Evolutionary conservation across 805 yeast genomes (phyloP).

Genomic region (Candida parachauliodes): DNA sequence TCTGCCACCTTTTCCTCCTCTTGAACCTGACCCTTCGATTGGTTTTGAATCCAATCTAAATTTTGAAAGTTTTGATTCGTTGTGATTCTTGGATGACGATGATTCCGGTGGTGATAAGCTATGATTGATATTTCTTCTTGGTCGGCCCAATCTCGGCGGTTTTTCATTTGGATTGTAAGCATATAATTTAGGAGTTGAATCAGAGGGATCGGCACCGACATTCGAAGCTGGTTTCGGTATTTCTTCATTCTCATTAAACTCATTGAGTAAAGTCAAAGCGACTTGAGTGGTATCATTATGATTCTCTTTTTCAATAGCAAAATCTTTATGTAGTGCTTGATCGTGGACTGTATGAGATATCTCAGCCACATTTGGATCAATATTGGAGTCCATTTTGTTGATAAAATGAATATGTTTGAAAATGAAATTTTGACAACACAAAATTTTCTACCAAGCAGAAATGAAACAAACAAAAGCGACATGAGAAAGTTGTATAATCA

Average conservation of each 20-base stretch:
- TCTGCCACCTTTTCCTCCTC: constrained; percentile 30
- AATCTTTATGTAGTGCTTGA: neutral
- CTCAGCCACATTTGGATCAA: constrained; percentile 6
- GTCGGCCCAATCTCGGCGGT: constrained; percentile 34
- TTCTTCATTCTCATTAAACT: neutral
- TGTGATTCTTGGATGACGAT: constrained; percentile 23
- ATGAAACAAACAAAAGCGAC: neutral
- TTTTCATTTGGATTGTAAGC: constrained; percentile 30
- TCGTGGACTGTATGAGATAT: neutral
- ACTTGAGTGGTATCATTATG: neutral
- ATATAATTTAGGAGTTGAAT: constrained; percentile 17
- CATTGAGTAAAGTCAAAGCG: neutral
- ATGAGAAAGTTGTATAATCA: too few species aligned
- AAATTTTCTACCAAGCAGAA: neutral
- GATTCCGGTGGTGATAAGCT: constrained; percentile 17
- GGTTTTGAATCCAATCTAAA: constrained; percentile 34
- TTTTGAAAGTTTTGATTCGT: constrained; percentile 27
- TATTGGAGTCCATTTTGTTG: constrained; percentile 7
- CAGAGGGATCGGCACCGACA: neutral
- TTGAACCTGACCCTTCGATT: constrained; percentile 37
- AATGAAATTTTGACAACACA: neutral
- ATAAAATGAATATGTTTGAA: neutral
- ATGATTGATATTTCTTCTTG: constrained; percentile 24
- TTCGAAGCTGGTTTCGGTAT: neutral
- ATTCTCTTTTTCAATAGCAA: neutral